These are phyloP conservation scores for Pulveroboletus sp. DNA, from an alignment of 768 basidiomycete species.

Conservation along the genomic window DNA sequence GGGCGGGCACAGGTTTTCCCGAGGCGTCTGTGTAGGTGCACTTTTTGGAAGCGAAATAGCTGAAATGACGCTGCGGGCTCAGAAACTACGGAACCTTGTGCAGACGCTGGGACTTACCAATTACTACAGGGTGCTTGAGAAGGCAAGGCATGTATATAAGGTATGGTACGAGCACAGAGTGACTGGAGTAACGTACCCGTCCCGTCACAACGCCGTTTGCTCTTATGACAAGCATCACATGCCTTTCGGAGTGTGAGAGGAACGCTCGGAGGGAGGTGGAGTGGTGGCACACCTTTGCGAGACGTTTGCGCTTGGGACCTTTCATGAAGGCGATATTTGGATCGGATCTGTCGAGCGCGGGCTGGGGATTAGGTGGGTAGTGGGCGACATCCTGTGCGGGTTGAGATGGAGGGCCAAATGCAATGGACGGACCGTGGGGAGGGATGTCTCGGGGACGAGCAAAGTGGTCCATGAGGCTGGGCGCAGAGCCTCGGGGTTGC, in stretches of 20 bases:
- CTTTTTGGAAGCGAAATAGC: slow-evolving; percentile 76
- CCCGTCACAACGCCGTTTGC: slow-evolving; percentile 80
- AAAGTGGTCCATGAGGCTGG: slow-evolving; percentile 35
- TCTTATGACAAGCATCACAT: slow-evolving; percentile 82
- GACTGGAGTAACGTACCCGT: slow-evolving; percentile 48
- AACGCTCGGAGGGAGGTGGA: neutral
- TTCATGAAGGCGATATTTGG: slow-evolving; percentile 44
- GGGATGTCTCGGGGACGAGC: slow-evolving; percentile 23
- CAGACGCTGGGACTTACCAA: slow-evolving; percentile 45
- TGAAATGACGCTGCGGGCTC: slow-evolving; percentile 32
- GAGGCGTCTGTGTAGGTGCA: slow-evolving; percentile 80
- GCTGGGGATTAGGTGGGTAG: slow-evolving; percentile 16
- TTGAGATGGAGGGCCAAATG: slow-evolving; percentile 22
- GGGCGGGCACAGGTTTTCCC: slow-evolving; percentile 78
- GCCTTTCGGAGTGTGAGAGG: slow-evolving; percentile 37
- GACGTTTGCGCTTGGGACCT: slow-evolving; percentile 50
- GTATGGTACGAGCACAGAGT: slow-evolving; percentile 2
- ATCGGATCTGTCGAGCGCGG: slow-evolving; percentile 29
- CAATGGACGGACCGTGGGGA: slow-evolving; percentile 18
- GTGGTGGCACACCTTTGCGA: slow-evolving; percentile 41
- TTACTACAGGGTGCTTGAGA: slow-evolving; percentile 72
- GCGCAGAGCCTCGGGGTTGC: neutral
- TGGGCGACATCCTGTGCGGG: slow-evolving; percentile 20
- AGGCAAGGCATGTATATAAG: slow-evolving; percentile 6
- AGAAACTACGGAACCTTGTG: neutral